These are phyloP conservation scores for rapeseed (Brassica napus) DNA, from an alignment of 345 rosid genomes.

Conservation along the genomic window Da-Ae NC_063442.1:40829001-40829500, in stretches of 20 bases:
- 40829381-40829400: conserved; percentile 26
- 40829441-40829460: conserved; percentile 7
- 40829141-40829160: conserved; percentile 1
- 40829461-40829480: conserved; percentile 2
- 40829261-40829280: neutral
- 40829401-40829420: neutral
- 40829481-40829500: conserved; percentile 9
- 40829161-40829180: conserved; percentile 20
- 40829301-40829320: conserved; percentile 23
- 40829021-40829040: neutral
- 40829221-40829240: neutral
- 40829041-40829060: neutral
- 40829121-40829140: neutral
- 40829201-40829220: neutral
- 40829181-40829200: neutral
- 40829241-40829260: neutral
- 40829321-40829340: conserved; percentile 13
- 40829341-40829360: neutral
- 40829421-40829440: neutral
- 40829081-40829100: neutral
- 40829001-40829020: neutral
- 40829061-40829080: neutral
- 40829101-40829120: neutral
- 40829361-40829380: conserved; percentile 25
- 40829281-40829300: conserved; percentile 15